Conservation (phyloP, 139 green algal genomes). For the Coccomyxa sp. region DNA sequence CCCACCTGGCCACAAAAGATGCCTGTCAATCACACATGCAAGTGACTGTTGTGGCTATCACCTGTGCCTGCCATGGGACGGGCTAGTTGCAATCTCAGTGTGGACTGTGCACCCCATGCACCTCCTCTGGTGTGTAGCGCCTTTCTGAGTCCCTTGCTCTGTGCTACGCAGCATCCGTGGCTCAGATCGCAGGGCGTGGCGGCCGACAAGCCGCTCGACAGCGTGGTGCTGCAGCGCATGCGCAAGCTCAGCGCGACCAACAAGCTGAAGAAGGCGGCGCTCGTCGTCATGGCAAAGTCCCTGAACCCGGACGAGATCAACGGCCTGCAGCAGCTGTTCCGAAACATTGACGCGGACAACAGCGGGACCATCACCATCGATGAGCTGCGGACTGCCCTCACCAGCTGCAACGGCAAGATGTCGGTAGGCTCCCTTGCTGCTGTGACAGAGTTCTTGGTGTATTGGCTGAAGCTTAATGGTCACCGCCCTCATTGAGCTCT, state of each 20-base stretch:
- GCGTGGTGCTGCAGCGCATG: slow-evolving; percentile 34
- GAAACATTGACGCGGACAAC: slow-evolving; percentile 69
- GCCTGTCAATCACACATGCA: too few species aligned
- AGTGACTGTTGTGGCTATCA: too few species aligned
- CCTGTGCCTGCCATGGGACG: too few species aligned
- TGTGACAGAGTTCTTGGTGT: too few species aligned
- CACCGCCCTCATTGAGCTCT: too few species aligned
- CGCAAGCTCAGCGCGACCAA: slow-evolving; percentile 73
- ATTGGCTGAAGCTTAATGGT: too few species aligned
- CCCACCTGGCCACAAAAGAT: too few species aligned
- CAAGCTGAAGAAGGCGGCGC: slow-evolving; percentile 76
- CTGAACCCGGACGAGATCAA: slow-evolving; percentile 58
- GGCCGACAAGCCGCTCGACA: slow-evolving; percentile 36
- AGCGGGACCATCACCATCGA: slow-evolving; percentile 75
- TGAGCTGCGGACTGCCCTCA: slow-evolving; percentile 44
- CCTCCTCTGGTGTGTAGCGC: too few species aligned
- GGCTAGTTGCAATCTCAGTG: too few species aligned
- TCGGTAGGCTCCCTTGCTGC: too few species aligned
- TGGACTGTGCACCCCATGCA: too few species aligned
- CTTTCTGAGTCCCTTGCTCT: too few species aligned
- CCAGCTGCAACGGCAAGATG: slow-evolving; percentile 11
- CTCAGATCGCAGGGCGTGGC: slow-evolving; percentile 29
- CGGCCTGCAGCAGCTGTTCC: slow-evolving; percentile 71
- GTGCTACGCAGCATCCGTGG: slow-evolving; percentile 32
- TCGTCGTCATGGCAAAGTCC: slow-evolving; percentile 66